A percentile compares a stretch with the other conserved stretches of the same genome.
Evolutionary conservation across 768 basidiomycete species (phyloP).

Genomic region (Gloeophyllum trabeum): DNA sequence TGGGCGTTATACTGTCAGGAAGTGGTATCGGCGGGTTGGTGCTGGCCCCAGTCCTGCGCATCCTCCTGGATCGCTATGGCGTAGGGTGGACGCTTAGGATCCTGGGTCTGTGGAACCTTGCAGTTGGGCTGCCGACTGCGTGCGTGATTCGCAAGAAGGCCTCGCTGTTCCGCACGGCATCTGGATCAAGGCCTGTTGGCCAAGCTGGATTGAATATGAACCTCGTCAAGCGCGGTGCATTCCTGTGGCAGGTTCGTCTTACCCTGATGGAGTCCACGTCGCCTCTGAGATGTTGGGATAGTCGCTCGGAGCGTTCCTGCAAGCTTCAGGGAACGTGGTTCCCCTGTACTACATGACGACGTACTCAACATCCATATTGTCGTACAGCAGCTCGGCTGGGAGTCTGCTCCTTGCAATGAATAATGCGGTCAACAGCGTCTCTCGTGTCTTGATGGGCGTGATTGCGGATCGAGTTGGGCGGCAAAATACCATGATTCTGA

Average conservation of each 20-base stretch:
- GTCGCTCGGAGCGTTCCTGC: no score
- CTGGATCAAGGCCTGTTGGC: slow-evolving; percentile 30
- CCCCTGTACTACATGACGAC: slow-evolving; percentile 32
- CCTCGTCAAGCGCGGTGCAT: no score
- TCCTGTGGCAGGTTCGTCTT: no score
- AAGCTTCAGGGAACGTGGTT: slow-evolving; percentile 32
- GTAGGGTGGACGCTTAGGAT: slow-evolving; percentile 24
- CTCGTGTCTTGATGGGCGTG: background rate
- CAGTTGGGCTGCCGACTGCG: slow-evolving; percentile 9
- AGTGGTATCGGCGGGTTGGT: slow-evolving; percentile 32
- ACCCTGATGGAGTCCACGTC: no score
- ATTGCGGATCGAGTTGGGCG: background rate
- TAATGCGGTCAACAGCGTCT: slow-evolving; percentile 8
- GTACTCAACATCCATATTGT: slow-evolving; percentile 26
- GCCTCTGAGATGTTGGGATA: no score
- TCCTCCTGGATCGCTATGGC: slow-evolving; percentile 23
- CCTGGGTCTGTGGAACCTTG: no score
- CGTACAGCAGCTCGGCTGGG: slow-evolving; percentile 20
- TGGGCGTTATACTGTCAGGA: slow-evolving; percentile 30
- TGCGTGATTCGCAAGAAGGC: background rate
- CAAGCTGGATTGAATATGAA: no score
- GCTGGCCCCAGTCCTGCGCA: slow-evolving; percentile 26
- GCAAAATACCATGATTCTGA: slow-evolving; percentile 12
- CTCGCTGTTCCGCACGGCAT: slow-evolving; percentile 13
- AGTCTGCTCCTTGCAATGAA: slow-evolving; percentile 29